A percentile compares a stretch with the other conserved stretches of the same genome.
Conservation (phyloP, 768 basidiomycete genomes). For the Lactarius indigo region DNA sequence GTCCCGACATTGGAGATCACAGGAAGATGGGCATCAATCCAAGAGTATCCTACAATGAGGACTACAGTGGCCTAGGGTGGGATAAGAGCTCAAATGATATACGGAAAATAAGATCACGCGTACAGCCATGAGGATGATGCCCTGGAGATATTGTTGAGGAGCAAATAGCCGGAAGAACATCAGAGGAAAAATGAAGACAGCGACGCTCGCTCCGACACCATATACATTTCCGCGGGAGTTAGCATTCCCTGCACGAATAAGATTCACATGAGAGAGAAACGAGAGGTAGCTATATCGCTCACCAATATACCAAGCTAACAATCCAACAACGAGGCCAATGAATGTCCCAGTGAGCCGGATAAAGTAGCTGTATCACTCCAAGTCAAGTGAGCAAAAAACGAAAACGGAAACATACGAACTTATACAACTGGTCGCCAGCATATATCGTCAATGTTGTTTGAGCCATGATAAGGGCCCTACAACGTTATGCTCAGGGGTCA, state of each 20-base stretch:
- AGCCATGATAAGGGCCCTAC: conserved; percentile 56
- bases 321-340: conserved; percentile 44
- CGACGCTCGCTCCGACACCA: conserved; percentile 47
- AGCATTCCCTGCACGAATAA: conserved; percentile 36
- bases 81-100: neutral
- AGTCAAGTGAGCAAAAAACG: conserved; percentile 7
- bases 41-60: conserved; percentile 53
- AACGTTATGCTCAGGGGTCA: conserved; percentile 4
- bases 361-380: conserved; percentile 35
- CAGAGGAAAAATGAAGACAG: conserved; percentile 45
- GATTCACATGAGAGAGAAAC: neutral
- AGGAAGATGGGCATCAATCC: conserved; percentile 50
- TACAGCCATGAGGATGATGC: conserved; percentile 38
- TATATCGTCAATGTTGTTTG: conserved; percentile 56
- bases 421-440: conserved; percentile 54
- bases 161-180: conserved; percentile 48
- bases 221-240: conserved; percentile 50
- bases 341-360: conserved; percentile 46
- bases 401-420: conserved; percentile 31
- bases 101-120: conserved; percentile 25
- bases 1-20: conserved; percentile 47
- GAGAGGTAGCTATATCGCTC: conserved; percentile 3
- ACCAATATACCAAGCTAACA: conserved; percentile 51
- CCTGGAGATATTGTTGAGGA: conserved; percentile 40
- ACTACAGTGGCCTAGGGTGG: conserved; percentile 38